phyloP scores from a whole-genome alignment of 2,329 filamentous ascomycete genomes.

The Penicillium sp. region DNA sequence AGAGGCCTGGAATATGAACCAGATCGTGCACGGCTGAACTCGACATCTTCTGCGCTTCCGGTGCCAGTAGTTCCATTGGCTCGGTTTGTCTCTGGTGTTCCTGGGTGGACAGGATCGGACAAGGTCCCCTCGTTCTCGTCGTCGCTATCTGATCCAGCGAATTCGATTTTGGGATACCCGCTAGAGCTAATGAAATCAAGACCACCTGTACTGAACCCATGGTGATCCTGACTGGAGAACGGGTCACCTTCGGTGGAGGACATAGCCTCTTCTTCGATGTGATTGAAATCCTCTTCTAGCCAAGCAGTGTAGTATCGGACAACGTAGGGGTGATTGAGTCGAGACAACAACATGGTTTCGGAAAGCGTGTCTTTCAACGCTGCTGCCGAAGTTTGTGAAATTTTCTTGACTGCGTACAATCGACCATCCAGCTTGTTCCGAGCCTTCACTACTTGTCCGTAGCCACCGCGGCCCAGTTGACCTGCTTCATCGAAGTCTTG shows the following conservation, averaged over 20 bases:
- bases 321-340: conserved; percentile 83
- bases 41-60: conserved; percentile 31
- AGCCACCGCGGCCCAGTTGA: conserved; percentile 86
- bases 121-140: conserved; percentile 44
- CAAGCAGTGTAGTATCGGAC: conserved; percentile 95
- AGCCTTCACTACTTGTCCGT: conserved; percentile 94
- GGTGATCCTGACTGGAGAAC: conserved; percentile 28
- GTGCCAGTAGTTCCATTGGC: conserved; percentile 11
- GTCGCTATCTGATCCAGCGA: conserved; percentile 58
- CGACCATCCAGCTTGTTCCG: conserved; percentile 91
- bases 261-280: conserved; percentile 44
- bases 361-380: conserved; percentile 66
- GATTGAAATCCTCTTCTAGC: conserved; percentile 69
- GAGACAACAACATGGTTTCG: conserved; percentile 86
- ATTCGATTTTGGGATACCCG: conserved; percentile 74
- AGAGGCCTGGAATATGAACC: conserved; percentile 55
- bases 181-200: conserved; percentile 93
- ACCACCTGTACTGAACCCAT: conserved; percentile 70
- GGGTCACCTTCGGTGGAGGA: conserved; percentile 59
- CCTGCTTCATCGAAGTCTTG: conserved; percentile 91
- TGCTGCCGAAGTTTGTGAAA: conserved; percentile 75
- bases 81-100: conserved; percentile 21
- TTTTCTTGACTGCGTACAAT: conserved; percentile 96
- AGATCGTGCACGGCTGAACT: conserved; percentile 46
- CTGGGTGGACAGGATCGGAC: conserved; percentile 35